Percentiles rank a stretch among this genome's conserved stretches.
Evolutionary conservation across 2,329 filamentous ascomycete species (phyloP).

Genomic region (Ceratocystis lukuohia): DNA sequence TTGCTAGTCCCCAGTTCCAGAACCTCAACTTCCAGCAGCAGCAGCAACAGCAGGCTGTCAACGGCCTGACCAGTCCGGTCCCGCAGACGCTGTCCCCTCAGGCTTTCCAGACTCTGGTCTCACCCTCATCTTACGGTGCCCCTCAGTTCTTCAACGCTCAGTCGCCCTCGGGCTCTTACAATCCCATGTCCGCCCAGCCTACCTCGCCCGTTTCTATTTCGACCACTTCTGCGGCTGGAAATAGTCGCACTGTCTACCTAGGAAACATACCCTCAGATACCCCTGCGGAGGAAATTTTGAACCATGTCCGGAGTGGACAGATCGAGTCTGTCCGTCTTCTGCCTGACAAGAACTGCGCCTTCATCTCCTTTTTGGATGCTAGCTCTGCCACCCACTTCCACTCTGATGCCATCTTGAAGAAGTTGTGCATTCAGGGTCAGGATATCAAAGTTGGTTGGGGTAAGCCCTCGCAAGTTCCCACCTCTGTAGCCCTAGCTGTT

Average conservation of each 20-base stretch:
- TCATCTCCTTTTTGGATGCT: slow-evolving; percentile 96
- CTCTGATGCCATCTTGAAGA: slow-evolving; percentile 98
- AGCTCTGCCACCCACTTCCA: slow-evolving; percentile 98
- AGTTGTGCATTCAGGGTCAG: slow-evolving; percentile 94
- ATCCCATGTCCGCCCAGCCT: slow-evolving; percentile 43
- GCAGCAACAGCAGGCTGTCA: slow-evolving; percentile 38
- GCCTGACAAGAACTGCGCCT: slow-evolving; percentile 98
- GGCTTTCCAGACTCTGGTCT: slow-evolving; percentile 72
- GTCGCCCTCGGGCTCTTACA: slow-evolving; percentile 69
- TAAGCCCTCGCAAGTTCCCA: slow-evolving; percentile 94
- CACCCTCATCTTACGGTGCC: slow-evolving; percentile 68
- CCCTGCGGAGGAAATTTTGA: slow-evolving; percentile 86
- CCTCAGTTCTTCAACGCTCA: slow-evolving; percentile 75
- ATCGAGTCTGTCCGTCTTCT: slow-evolving; percentile 97
- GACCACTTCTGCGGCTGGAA: slow-evolving; percentile 72
- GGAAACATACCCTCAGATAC: slow-evolving; percentile 99
- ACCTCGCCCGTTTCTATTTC: slow-evolving; percentile 63
- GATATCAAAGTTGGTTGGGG: slow-evolving; percentile 99
- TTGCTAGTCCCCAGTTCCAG: slow-evolving; percentile 84
- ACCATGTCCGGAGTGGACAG: slow-evolving; percentile 91
- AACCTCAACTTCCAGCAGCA: slow-evolving; percentile 65
- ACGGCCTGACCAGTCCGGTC: slow-evolving; percentile 58
- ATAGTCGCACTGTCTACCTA: slow-evolving; percentile 90
- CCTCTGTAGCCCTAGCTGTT: slow-evolving; percentile 90
- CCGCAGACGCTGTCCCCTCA: slow-evolving; percentile 69